Evolutionary conservation across 768 basidiomycete genomes (phyloP).

Genomic region (Daedaleopsis sinensis): DNA sequence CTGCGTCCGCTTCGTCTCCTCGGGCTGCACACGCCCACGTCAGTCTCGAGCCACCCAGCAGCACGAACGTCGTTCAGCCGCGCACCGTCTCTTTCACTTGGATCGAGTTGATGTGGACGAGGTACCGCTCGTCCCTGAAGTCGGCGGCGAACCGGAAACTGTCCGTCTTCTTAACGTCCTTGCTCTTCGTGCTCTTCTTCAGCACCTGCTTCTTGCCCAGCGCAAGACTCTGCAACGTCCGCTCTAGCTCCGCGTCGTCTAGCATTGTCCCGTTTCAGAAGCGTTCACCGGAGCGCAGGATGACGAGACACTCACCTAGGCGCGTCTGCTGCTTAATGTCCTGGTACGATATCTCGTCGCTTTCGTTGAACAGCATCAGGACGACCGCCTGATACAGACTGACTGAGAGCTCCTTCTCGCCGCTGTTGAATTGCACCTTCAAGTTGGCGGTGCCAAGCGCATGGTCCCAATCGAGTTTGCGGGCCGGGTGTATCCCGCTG

Average conservation of each 20-base stretch:
- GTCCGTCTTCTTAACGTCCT: slow-evolving; percentile 77
- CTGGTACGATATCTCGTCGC: slow-evolving; percentile 56
- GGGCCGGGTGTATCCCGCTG: slow-evolving; percentile 73
- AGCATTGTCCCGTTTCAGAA: slow-evolving; percentile 8
- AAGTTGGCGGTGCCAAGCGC: slow-evolving; percentile 83
- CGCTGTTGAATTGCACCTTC: slow-evolving; percentile 65
- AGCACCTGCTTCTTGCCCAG: slow-evolving; percentile 90
- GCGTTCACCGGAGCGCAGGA: slow-evolving; percentile 29
- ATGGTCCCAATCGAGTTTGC: slow-evolving; percentile 84
- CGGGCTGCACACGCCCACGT: slow-evolving; percentile 54
- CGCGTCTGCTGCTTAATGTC: slow-evolving; percentile 70
- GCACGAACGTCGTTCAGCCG: slow-evolving; percentile 6
- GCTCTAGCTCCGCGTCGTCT: slow-evolving; percentile 76
- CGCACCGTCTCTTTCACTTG: slow-evolving; percentile 90
- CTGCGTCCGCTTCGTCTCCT: slow-evolving; percentile 85
- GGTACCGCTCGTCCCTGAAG: slow-evolving; percentile 77
- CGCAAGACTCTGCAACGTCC: slow-evolving; percentile 90
- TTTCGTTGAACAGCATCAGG: slow-evolving; percentile 83
- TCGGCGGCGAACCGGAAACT: slow-evolving; percentile 80
- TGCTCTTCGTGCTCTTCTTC: slow-evolving; percentile 75
- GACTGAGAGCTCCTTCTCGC: slow-evolving; percentile 85
- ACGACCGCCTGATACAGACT: slow-evolving; percentile 91
- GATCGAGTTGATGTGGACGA: slow-evolving; percentile 93
- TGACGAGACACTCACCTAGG: slow-evolving; percentile 58
- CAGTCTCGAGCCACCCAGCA: not conserved